Percentiles rank a stretch among this genome's conserved stretches.
These are phyloP conservation scores for Cryptococcus amylolentus DNA, from an alignment of 1,284 basidiomycete species.

Conservation along the genomic window DNA sequence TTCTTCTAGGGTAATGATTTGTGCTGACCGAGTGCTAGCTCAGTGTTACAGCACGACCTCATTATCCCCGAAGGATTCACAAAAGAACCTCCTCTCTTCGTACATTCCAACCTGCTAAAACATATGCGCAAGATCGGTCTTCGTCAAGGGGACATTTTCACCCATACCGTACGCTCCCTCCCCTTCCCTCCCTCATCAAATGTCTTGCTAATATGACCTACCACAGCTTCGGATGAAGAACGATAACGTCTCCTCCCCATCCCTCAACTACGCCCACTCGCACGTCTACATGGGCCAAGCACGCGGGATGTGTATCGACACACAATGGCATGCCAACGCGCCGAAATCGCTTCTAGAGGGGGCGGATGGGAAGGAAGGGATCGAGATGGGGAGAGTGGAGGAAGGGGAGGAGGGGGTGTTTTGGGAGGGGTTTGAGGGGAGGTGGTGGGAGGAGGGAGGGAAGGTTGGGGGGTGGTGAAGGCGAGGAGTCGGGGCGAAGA, in stretches of 20 bases:
- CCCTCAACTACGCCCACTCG: slow-evolving; percentile 41
- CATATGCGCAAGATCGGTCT: slow-evolving; percentile 36
- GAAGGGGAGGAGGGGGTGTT: slow-evolving; percentile 42
- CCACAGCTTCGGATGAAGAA: slow-evolving; percentile 34
- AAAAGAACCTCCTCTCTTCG: slow-evolving; percentile 35
- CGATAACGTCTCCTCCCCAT: slow-evolving; percentile 26
- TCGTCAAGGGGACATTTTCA: slow-evolving; percentile 36
- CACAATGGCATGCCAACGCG: slow-evolving; percentile 29
- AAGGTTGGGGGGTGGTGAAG: slow-evolving; percentile 44
- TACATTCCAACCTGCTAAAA: slow-evolving; percentile 52
- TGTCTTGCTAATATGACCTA: background rate
- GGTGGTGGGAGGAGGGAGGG: slow-evolving; percentile 25
- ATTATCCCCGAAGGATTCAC: slow-evolving; percentile 22
- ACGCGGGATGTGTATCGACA: slow-evolving; percentile 47
- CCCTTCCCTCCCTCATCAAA: background rate
- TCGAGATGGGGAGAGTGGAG: slow-evolving; percentile 30
- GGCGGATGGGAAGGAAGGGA: slow-evolving; percentile 21
- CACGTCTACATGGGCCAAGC: slow-evolving; percentile 44
- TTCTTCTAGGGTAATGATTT: no score
- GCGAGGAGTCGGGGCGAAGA: no score
- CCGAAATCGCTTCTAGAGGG: slow-evolving; percentile 19
- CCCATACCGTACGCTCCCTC: slow-evolving; percentile 34
- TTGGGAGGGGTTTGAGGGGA: slow-evolving; percentile 31
- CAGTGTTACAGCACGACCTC: slow-evolving; percentile 46
- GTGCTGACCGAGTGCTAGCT: slow-evolving; percentile 9